A percentile compares a stretch with the other conserved stretches of the same genome.
Conservation (phyloP, 108 stramenopile genomes). For the Nitzschia sp. region DNA sequence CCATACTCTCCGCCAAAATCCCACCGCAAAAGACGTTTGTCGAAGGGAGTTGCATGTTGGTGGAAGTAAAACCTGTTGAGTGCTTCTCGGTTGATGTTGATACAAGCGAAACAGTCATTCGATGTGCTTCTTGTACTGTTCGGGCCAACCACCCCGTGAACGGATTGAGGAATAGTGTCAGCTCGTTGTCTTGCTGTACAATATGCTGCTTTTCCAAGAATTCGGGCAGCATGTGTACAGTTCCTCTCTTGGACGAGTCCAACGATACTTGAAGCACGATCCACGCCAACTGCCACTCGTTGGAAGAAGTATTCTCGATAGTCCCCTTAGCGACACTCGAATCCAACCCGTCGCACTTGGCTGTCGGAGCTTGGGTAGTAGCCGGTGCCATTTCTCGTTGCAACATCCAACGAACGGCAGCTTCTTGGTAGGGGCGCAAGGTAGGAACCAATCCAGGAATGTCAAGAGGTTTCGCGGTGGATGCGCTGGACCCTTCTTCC, state of each 20-base stretch:
- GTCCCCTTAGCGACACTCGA: not conserved
- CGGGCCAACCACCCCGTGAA: slow-evolving; percentile 51
- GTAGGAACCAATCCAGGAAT: slow-evolving; percentile 59
- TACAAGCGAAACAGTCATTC: not conserved
- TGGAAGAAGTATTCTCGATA: not conserved
- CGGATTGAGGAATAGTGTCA: slow-evolving; percentile 32
- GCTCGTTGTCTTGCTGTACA: not conserved
- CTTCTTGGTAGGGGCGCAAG: slow-evolving; percentile 65
- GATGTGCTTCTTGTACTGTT: slow-evolving; percentile 35
- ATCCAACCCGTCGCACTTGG: too few species aligned
- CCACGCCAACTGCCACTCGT: slow-evolving; percentile 68
- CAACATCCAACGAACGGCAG: slow-evolving; percentile 78
- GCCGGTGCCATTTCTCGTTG: slow-evolving; percentile 35
- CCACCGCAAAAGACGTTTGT: slow-evolving; percentile 37
- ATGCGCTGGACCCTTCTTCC: too few species aligned
- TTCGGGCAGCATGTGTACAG: not conserved
- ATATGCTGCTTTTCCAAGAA: not conserved
- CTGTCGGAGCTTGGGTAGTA: too few species aligned
- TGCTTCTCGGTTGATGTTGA: not conserved
- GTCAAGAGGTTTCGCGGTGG: not conserved
- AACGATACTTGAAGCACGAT: slow-evolving; percentile 20
- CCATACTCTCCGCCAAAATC: slow-evolving; percentile 71
- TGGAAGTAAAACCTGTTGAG: too few species aligned
- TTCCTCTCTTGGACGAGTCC: not conserved
- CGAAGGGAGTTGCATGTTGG: too few species aligned